Evolutionary conservation across 2,329 filamentous ascomycete species (phyloP), one percentile per base, ranked within the genome.

Genomic region (Cercospora zeae-maydis): DNA sequence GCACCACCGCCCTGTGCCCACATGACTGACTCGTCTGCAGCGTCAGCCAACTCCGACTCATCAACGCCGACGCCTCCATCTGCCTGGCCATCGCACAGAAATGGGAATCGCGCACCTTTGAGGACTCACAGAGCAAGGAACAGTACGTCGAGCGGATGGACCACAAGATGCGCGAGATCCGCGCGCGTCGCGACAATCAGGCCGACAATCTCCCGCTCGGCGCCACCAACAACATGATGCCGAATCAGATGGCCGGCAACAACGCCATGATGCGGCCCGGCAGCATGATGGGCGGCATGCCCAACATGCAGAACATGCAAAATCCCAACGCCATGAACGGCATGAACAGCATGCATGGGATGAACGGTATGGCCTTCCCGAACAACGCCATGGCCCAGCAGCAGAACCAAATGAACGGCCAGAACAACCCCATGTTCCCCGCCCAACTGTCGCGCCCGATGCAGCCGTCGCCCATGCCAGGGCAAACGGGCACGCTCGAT

Each of bases 221-320:
- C 37, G 63, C 61, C 4, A 56, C 61, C 4, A 56, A 27, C 36
- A 58, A 61, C 56, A 63, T 62, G 63, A 58, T 53, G 51, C 60
- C 61, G 10, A 49, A 39, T 33, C 57, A 56, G 45, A 66, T 67
- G 61, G 34, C 16, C n/a, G 39, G 30, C 49, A 59, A 62, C 45
- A 65, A 56, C 59, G 63, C 59, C 53, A 64, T 56, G 62, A 66
- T 54, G 66, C 67, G 61, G 19, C 61, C 56, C 10, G 62, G 58
- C 30, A 56, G 51, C 55, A 64, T 61, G 54, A 80, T 84, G 49
- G 75, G 76, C 31, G 37, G 31, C 10, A 56, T 63, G 57, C 63
- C 63, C 27, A 63, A 58, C 65, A 66, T 54, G 24, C 58, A 58
- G 27, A 65, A 66, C 52, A 80, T 84, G 49, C 75, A 76, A 37